Base-by-base conservation (phyloP, 2,329 filamentous ascomycete species). In the Plectosphaerella cucumerina region DNA sequence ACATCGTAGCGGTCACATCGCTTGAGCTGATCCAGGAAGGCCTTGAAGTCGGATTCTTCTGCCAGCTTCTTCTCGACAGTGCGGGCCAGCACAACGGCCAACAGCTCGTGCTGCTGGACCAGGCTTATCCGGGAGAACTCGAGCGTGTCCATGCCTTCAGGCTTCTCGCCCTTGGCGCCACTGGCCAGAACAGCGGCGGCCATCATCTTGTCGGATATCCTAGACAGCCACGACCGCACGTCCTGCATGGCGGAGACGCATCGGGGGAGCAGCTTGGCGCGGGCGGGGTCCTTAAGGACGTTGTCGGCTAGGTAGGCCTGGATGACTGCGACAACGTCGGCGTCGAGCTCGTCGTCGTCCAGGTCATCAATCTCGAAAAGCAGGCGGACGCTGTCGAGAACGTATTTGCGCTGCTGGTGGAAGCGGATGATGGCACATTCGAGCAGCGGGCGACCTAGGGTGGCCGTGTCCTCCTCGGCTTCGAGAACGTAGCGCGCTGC, bases 391-490 rank as follows among this genome's bases (percentile, higher is more conserved):
- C 87, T 90, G 65, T 96, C 89, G 33, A 97, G 81, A 41, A 95
- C 72, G 61, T 87, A 90, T 62, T 89, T 87, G 57, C 93, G 85
- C 59, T 89, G 85, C 60, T 92, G 85, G 68, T 99, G 93, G 68
- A 95, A 96, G 57, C 86, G 84, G 62, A 97, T 88, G 57, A 97
- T 82, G 53, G 88, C 88, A 59, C 87, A 87, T 65, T 92, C 85
- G 50, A 90, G 77, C 53, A 89, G 77, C 3, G 89, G 79, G 21
- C 89, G 83, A 54, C 90, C 90, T 5, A 91, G 75, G 15, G 81
- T 75, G 43, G 81, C 76, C 15, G 84, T 77, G 59, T 92, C 86
- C 35, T 84, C 79, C 63, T 89, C 81, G 17, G 89, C 85, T 50
- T 86, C 84, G 48, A 95, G 73, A 51, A 96, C 82, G 47, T 94